Evolutionary conservation across 306 rosid genomes (phyloP).

Genomic region (Purshia tridentata): DNA sequence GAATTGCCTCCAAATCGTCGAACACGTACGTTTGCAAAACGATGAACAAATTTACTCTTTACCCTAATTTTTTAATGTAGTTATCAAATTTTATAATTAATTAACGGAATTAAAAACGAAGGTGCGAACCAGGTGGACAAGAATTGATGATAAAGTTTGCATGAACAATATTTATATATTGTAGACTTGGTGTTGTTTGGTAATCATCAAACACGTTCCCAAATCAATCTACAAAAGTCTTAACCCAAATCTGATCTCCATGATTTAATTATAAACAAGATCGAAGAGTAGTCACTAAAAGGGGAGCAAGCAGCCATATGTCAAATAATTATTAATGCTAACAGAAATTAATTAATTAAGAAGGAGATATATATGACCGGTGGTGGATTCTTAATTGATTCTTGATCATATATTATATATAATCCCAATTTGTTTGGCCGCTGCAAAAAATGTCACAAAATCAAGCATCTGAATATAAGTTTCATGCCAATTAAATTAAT

Average conservation of each 20-base stretch:
- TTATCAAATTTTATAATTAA: neutral
- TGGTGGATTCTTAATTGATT: too few species aligned
- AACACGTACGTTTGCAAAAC: constrained; percentile 29
- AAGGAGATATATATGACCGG: too few species aligned
- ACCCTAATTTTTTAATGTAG: neutral
- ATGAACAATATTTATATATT: too few species aligned
- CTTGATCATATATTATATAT: too few species aligned
- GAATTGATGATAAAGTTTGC: neutral
- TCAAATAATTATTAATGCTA: too few species aligned
- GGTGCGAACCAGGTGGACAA: constrained; percentile 5
- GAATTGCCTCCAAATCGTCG: constrained; percentile 13
- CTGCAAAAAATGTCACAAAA: too few species aligned
- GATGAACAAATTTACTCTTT: neutral
- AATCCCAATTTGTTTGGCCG: too few species aligned
- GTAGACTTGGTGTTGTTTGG: constrained; percentile 6
- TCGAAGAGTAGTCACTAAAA: neutral
- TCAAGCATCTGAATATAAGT: too few species aligned
- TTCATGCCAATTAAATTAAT: too few species aligned
- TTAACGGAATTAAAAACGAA: neutral
- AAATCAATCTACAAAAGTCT: constrained; percentile 5
- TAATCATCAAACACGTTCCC: constrained; percentile 27
- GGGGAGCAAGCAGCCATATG: neutral
- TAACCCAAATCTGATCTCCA: neutral
- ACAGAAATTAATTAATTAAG: too few species aligned
- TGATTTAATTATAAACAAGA: neutral